Base-by-base conservation (phyloP, 768 basidiomycete genomes). In the Saitozyma podzolica region DNA sequence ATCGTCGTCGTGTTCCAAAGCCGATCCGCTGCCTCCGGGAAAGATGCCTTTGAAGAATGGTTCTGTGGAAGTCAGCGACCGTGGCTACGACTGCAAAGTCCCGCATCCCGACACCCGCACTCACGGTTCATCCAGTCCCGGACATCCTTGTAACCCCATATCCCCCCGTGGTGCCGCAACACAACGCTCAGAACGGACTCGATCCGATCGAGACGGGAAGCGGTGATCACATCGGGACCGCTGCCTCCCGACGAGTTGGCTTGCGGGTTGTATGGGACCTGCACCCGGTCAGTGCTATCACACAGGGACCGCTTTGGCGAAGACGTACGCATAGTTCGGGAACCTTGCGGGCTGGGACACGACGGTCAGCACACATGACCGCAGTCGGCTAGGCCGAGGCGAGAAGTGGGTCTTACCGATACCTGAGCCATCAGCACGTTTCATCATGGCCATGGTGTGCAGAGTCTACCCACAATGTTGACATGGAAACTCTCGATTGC, bases 391-490 rank as follows among this genome's bases (percentile, higher is more conserved):
- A 50, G 13, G 48, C 11, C 19, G 9, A 8, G 43, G 9, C 37
- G 50, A 10, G 29, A 17, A 42, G 42, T 17, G 8, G 39, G 55
- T 50, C 69, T 58, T 48, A 67, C 65, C 59, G 49, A 71, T 45
- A 68, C 75, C 73, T 72, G 63, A 43, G 9, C 7, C 14, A 29
- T 60, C 60, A 61, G 51, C 50, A 54, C 45, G 42, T n/a, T 54
- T 11, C 11, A 42, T 40, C 2, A 54, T 4, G 13, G 19, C 52
- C 39, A 14, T 39, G 43, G 39, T 40, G 62, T 68, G 67, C 42
- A 74, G 76, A 79, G 62, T 79, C 74, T 58, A 64, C 70, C 67
- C 39, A 74, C 78, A 79, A 61, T 79, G 76, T 58, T 79, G 74
- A 68, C 78, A 79, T 8, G 78, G 78, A 20, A 74, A 72, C 53